A percentile compares a stretch with the other conserved stretches of the same genome.
Evolutionary conservation across 2,329 filamentous ascomycete genomes (phyloP).

Genomic region (Endothia cerciana): DNA sequence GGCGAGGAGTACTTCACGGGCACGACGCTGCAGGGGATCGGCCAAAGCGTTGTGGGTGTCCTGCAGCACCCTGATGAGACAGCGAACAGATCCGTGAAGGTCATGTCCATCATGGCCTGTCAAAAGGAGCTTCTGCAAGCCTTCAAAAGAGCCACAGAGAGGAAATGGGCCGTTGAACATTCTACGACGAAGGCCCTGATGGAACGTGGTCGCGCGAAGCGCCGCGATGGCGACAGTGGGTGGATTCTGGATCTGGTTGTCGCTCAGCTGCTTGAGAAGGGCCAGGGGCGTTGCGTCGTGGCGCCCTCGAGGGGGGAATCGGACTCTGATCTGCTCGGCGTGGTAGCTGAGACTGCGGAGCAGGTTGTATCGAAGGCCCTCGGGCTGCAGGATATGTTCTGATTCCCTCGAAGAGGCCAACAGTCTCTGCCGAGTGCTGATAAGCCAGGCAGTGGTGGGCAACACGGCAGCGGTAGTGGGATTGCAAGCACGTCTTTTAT

Average conservation of each 20-base stretch:
- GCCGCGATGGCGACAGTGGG: constrained; percentile 29
- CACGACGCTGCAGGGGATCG: constrained; percentile 53
- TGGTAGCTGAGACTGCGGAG: constrained; percentile 35
- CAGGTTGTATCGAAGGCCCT: constrained; percentile 36
- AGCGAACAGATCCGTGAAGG: constrained; percentile 52
- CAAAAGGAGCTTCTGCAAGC: constrained; percentile 32
- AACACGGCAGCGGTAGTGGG: background rate
- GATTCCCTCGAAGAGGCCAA: background rate
- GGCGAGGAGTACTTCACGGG: constrained; percentile 53
- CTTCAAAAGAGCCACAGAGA: constrained; percentile 31
- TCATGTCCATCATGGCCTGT: constrained; percentile 42
- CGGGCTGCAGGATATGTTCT: constrained; percentile 3
- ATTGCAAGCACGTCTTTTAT: background rate
- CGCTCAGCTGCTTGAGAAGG: constrained; percentile 38
- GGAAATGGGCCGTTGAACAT: constrained; percentile 33
- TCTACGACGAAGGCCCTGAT: constrained; percentile 12
- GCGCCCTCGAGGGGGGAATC: constrained; percentile 32
- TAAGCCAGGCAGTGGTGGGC: background rate
- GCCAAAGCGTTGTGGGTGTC: constrained; percentile 51
- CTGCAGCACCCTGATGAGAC: constrained; percentile 55
- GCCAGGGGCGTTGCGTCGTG: constrained; percentile 36
- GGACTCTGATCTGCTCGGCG: constrained; percentile 35
- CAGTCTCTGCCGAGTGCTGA: background rate
- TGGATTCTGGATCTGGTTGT: constrained; percentile 38
- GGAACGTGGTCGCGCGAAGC: constrained; percentile 31